phyloP scores from a whole-genome alignment of 352 stramenopile species.

The Globisporangium lucens region DNA sequence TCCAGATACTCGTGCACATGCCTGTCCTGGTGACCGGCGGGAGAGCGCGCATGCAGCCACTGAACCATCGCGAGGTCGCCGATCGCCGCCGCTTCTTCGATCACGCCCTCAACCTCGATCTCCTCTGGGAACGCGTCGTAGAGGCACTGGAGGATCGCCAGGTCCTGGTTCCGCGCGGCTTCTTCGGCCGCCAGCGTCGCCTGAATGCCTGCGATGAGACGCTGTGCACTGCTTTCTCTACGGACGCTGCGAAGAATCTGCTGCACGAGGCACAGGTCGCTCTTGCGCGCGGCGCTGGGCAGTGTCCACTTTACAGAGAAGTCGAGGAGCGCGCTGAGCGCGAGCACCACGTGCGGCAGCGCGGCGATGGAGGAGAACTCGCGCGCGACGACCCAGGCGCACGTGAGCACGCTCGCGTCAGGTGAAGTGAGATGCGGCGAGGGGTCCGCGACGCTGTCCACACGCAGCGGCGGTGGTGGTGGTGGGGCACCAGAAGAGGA shows the following conservation, averaged over 20 bases:
- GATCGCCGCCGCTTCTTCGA: conserved; percentile 12
- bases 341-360: conserved; percentile 26
- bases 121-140: conserved; percentile 4
- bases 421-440: neutral
- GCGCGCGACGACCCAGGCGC: conserved; percentile 17
- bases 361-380: conserved; percentile 22
- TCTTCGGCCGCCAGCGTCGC: conserved; percentile 13
- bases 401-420: conserved; percentile 9
- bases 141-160: conserved; percentile 10
- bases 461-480: no score
- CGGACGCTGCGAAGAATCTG: neutral
- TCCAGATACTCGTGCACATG: neutral
- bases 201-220: neutral
- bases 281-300: conserved; percentile 1
- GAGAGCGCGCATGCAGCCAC: conserved; percentile 14
- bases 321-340: conserved; percentile 26
- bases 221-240: neutral
- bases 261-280: conserved; percentile 15
- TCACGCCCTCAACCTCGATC: conserved; percentile 15
- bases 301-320: conserved; percentile 23
- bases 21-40: neutral
- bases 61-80: conserved; percentile 15
- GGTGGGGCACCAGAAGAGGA: neutral
- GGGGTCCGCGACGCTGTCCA: neutral
- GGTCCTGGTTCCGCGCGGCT: neutral